phyloP scores from a whole-genome alignment of 768 basidiomycete species.

The Scleroderma citrinum region DNA sequence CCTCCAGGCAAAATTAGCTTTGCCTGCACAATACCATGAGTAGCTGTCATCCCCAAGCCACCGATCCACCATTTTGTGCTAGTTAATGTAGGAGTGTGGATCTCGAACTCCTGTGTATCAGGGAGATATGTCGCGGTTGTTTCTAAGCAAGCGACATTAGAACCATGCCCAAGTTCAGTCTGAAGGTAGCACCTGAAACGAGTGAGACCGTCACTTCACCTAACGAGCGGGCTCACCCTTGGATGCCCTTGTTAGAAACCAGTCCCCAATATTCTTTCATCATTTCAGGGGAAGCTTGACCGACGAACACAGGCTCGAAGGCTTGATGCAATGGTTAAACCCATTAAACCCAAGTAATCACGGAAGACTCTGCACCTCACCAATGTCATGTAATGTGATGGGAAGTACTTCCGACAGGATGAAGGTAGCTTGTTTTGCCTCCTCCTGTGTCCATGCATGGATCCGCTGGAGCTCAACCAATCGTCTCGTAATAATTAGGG shows the following conservation, averaged over 20 bases:
- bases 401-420: constrained; percentile 51
- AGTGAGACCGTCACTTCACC: background rate
- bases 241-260: constrained; percentile 48
- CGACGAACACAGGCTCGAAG: constrained; percentile 62
- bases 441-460: constrained; percentile 47
- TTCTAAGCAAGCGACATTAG: constrained; percentile 62
- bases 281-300: constrained; percentile 54
- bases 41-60: constrained; percentile 62
- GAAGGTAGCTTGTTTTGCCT: constrained; percentile 41
- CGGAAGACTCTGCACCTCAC: constrained; percentile 12
- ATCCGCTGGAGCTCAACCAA: constrained; percentile 52
- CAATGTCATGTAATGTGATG: constrained; percentile 36
- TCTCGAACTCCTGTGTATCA: constrained; percentile 60
- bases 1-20: constrained; percentile 60
- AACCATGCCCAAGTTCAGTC: constrained; percentile 76
- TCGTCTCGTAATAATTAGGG: constrained; percentile 47
- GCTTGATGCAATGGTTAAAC: constrained; percentile 20
- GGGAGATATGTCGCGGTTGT: constrained; percentile 75
- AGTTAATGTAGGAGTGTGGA: constrained; percentile 69
- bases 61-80: constrained; percentile 85
- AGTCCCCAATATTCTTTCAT: constrained; percentile 46
- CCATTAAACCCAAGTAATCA: constrained; percentile 23
- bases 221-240: constrained; percentile 33
- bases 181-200: constrained; percentile 60
- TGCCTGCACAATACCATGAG: constrained; percentile 73